Base-by-base conservation (phyloP, 1,284 basidiomycete genomes). In the Fomitiporia mediterranea region DNA sequence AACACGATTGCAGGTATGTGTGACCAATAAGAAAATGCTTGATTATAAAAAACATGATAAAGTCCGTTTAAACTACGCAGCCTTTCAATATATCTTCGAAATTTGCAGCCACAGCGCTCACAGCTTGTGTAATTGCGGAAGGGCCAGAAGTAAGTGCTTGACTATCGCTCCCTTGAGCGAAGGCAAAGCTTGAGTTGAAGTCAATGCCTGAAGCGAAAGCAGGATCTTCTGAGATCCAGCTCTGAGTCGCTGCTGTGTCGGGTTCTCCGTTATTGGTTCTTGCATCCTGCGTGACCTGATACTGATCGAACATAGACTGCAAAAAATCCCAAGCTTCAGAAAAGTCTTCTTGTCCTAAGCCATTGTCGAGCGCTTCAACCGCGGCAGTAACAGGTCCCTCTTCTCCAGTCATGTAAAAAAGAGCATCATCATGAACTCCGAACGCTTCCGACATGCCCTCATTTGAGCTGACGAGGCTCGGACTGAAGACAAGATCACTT, bases 301-400 rank as follows among this genome's bases (percentile, higher is more conserved):
- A 2, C 13, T 46, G 49, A 25, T 37, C 21, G 15, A 55, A 38
- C n/a, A 59, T 37, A 19, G 50, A 38, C 9, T 47, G 32, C 25
- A 60, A 28, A 4, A 60, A 25, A 30, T 49, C 53, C 58, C 55
- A 60, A 9, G 43, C 58, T 30, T 60, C 58, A 4, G 58, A 48
- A 23, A 56, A 49, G 19, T 60, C 58, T 23, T 56, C 58, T 19
- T 56, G 32, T 8, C 42, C 54, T 19, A 56, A 38, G 5, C 54
- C 50, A 38, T 60, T 60, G 4, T 40, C 43, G 23, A 60, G 43
- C 34, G 58, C 55, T 15, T 60, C 58, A 37, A 53, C 38, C 2
- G 55, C 55, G 15, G 49, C 54, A 15, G 23, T 43, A 7, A 43
- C 48, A 25, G 58, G 35, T 6, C 47, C 47, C 44, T 54, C 46